Evolutionary conservation across 1,284 basidiomycete genomes (phyloP), one percentile per base, ranked within the genome.

Genomic region (Trametes versicolor): DNA sequence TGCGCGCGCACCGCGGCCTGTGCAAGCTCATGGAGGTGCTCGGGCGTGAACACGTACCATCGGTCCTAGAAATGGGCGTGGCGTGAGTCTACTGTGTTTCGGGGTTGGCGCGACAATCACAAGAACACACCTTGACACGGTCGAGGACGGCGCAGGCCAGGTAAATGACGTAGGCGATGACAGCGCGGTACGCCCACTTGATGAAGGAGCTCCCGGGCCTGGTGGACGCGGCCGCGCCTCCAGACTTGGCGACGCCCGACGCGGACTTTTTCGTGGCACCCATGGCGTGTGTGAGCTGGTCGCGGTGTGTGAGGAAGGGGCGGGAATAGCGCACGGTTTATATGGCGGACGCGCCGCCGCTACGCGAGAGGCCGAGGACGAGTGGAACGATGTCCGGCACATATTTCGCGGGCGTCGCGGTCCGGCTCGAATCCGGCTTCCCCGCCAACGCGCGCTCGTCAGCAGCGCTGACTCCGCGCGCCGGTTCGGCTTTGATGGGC

Each of bases 21-120:
- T 17, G 92, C 86, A 41, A 95, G 84, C 63, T 85, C 79, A 73
- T 96, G 89, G n/a, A 97, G 79, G 50, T 79, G 79, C 7, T 77
- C 79, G 5, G 90, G 91, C 70, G 91, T 86, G 70, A 97, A 86
- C 66, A 92, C 86, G 79, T 96, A 97, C 85, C 83, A 87, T 36
- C 78, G 79, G 63, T 81, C 76, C 83, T 85, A 65, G 4, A 4
- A 7, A 12, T 17, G 7, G 25, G 39, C 9, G 13, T 36, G 47
- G 34, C 7, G 21, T 23, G 49, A 9, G 15, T 19, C 32, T 25
- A 27, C 21, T 37, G 47, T 9, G n/a, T 23, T 23, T 10, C 7
- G 47, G 37, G 8, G 49, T 19, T 43, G n/a, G 47, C 13, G 52
- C 39, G 48, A n/a, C n/a, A n/a, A n/a, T n/a, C n/a, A n/a, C 27